Evolutionary conservation across 2,329 filamentous ascomycete genomes (phyloP).

Genomic region (Lanzia echinophila): DNA sequence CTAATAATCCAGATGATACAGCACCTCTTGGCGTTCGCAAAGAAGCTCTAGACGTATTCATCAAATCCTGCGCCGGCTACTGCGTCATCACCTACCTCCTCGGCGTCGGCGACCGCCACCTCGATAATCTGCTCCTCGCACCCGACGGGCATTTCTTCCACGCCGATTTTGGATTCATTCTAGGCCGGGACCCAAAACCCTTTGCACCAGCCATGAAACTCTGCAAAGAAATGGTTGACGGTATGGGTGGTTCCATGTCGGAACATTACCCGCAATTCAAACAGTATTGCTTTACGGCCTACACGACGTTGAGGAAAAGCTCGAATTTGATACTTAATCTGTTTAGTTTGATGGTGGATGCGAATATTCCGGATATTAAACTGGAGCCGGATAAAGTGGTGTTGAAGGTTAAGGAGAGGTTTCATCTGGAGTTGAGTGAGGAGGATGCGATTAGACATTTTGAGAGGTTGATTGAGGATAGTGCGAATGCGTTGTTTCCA

Average conservation of each 20-base stretch:
- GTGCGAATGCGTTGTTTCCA: slow-evolving; percentile 80
- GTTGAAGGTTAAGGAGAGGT: slow-evolving; percentile 88
- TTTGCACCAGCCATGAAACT: slow-evolving; percentile 97
- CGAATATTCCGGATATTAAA: slow-evolving; percentile 92
- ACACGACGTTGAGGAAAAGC: slow-evolving; percentile 82
- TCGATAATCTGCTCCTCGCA: slow-evolving; percentile 88
- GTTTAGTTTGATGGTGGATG: slow-evolving; percentile 95
- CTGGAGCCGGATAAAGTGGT: slow-evolving; percentile 91
- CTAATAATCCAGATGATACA: slow-evolving; percentile 79
- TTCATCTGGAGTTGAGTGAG: slow-evolving; percentile 85
- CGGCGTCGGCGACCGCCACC: slow-evolving; percentile 89
- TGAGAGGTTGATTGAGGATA: slow-evolving; percentile 85
- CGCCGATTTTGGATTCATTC: slow-evolving; percentile 96
- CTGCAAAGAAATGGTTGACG: slow-evolving; percentile 96
- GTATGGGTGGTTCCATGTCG: slow-evolving; percentile 82
- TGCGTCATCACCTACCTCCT: slow-evolving; percentile 98
- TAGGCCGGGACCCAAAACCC: slow-evolving; percentile 93
- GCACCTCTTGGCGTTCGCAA: slow-evolving; percentile 82
- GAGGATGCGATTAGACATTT: slow-evolving; percentile 87
- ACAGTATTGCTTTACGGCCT: slow-evolving; percentile 93
- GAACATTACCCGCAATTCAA: slow-evolving; percentile 85
- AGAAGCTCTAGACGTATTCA: slow-evolving; percentile 89
- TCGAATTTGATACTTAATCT: slow-evolving; percentile 89
- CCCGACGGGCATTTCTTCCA: slow-evolving; percentile 96
- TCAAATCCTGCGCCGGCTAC: slow-evolving; percentile 94